Evolutionary conservation across 495 filamentous ascomycete species (phyloP), one percentile per base, ranked within the genome.

Genomic region (Penicillium desertorum): DNA sequence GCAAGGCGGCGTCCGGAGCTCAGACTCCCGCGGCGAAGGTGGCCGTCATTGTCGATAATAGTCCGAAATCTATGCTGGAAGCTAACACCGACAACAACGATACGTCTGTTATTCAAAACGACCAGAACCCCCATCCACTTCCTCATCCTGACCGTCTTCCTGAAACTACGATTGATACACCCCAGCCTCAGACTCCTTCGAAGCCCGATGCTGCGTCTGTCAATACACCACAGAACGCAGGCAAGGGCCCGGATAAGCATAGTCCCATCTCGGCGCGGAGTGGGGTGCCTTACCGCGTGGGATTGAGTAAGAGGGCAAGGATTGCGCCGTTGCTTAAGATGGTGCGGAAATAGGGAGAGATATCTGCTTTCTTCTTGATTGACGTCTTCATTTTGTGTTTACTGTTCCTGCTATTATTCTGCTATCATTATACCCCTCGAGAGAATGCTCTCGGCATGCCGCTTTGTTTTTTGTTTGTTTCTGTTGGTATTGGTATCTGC

Each of bases 321-420:
- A 89, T 91, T 60, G 79, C 84, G 25, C 84, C 88, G 19, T 69
- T 91, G 58, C 66, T 91, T 52, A 84, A 85, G 61, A 74, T 82
- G 30, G 78, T 88, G 29, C 83, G 79, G 65, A 86, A 84, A 58
- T 86, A 68, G 77, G 34, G 32, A 8, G 2, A 16, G 42, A 4
- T 37, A 3, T 22, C 5, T 27, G 32, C 11, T 17, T 19, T 19
- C 19, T 37, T 20, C 10, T 20, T 47, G 23, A 34, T 23, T 45
- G 0, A 36, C 5, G 1, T 44, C 8, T n/a, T 8, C n/a, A 27
- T 54, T 47, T 47, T 14, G 5, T 27, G 42, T 9, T 30, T 27
- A 8, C 16, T 45, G 9, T 43, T 45, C 12, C 41, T 20, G 5
- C 36, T 8, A 4, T 54, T 37, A n/a, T 58, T 51, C 17, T 55